Conservation (phyloP, 805 yeast genomes). For the Yarrowia deformans region DNA sequence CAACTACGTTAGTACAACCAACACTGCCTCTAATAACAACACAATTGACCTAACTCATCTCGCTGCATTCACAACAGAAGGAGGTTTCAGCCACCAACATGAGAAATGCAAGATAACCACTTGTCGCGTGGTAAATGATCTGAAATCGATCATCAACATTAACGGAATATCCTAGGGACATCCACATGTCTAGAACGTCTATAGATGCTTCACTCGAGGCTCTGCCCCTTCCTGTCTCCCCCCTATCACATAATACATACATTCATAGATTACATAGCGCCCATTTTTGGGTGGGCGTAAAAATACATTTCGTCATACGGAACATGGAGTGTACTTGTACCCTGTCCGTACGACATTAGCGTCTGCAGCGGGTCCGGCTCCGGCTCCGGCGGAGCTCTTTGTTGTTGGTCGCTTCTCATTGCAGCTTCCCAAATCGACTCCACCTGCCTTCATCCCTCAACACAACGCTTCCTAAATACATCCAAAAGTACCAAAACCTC, state of each 20-base stretch:
- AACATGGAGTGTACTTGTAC: not conserved
- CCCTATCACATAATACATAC: constrained; percentile 15
- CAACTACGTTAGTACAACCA: too few relatives aligned
- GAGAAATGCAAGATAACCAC: too few relatives aligned
- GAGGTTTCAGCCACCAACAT: too few relatives aligned
- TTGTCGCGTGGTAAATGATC: too few relatives aligned
- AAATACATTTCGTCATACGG: constrained; percentile 18
- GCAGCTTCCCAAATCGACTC: constrained; percentile 5
- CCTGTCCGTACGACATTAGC: constrained; percentile 4
- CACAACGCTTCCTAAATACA: constrained; percentile 19
- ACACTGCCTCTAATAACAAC: too few relatives aligned
- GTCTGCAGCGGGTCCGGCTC: not conserved
- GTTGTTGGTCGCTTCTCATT: not conserved
- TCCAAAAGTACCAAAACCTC: constrained; percentile 15
- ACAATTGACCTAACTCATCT: too few relatives aligned
- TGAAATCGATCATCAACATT: too few relatives aligned
- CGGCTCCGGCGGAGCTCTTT: not conserved
- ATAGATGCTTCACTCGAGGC: too few relatives aligned
- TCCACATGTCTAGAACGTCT: too few relatives aligned
- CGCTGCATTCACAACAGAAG: too few relatives aligned
- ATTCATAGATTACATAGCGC: constrained; percentile 37
- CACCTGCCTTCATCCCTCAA: constrained; percentile 7
- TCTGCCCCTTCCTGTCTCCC: too few relatives aligned
- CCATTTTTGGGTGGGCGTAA: constrained; percentile 19
- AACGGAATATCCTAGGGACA: too few relatives aligned